These are phyloP conservation scores for Lignosus rhinocerotis DNA, from an alignment of 1,284 basidiomycete genomes.

Conservation along the genomic window DNA sequence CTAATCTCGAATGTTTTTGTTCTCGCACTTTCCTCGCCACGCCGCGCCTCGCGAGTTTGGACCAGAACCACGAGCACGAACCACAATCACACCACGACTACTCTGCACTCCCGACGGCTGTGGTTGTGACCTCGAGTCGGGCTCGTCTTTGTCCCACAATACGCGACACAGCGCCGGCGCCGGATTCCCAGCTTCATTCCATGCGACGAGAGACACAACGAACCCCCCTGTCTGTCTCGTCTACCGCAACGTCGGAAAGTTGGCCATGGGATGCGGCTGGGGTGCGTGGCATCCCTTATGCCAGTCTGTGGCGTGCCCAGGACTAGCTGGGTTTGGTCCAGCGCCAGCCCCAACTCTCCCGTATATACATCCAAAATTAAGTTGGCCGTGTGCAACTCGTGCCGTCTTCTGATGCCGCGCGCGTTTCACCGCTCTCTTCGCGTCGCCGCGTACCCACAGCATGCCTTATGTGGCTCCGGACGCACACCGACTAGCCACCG, in stretches of 20 bases:
- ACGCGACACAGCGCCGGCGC: not conserved
- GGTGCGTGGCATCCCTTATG: conserved; percentile 3
- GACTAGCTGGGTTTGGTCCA: conserved; percentile 11
- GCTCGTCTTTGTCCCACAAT: too few species aligned
- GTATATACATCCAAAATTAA: conserved; percentile 19
- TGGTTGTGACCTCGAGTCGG: not conserved
- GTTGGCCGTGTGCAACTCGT: conserved; percentile 17
- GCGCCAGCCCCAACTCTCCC: conserved; percentile 5
- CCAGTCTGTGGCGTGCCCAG: conserved; percentile 15
- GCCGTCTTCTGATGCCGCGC: conserved; percentile 24
- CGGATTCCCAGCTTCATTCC: conserved; percentile 13
- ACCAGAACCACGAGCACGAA: not conserved
- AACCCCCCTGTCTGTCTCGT: conserved; percentile 23
- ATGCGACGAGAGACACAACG: conserved; percentile 21
- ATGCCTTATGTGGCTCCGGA: conserved; percentile 13
- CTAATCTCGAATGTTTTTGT: conserved; percentile 19
- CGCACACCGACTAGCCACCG: conserved; percentile 16
- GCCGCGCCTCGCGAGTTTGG: not conserved
- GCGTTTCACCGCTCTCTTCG: conserved; percentile 19
- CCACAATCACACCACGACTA: not conserved
- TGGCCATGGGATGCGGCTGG: conserved; percentile 1
- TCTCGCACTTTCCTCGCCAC: conserved; percentile 1
- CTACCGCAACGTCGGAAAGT: conserved; percentile 22
- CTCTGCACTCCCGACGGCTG: not conserved
- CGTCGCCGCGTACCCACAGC: conserved; percentile 18